Percentiles rank a stretch among this genome's conserved stretches.
Evolutionary conservation across 805 yeast species (phyloP).

Genomic region (Diddensiella caesifluorescens): DNA sequence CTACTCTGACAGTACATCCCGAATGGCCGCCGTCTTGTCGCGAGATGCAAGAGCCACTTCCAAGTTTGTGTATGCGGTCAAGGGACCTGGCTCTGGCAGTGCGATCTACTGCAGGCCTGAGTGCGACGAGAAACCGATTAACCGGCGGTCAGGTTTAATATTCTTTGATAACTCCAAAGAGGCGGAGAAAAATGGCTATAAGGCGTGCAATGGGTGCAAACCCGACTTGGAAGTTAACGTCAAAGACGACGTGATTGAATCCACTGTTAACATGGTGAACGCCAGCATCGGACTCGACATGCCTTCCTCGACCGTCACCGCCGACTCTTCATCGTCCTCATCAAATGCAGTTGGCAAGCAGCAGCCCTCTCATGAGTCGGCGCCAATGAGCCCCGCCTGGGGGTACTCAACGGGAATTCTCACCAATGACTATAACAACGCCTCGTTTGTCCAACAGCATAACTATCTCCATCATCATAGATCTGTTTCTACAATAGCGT

Average conservation of each 20-base stretch:
- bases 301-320: slow-evolving; percentile 22
- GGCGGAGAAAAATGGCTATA: slow-evolving; percentile 43
- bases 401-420: slow-evolving; percentile 18
- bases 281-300: slow-evolving; percentile 52
- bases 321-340: slow-evolving; percentile 21
- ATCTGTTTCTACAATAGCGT: slow-evolving; percentile 1
- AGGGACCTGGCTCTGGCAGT: slow-evolving; percentile 25
- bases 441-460: not conserved
- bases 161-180: slow-evolving; percentile 38
- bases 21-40: slow-evolving; percentile 14
- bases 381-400: slow-evolving; percentile 24
- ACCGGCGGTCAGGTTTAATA: slow-evolving; percentile 39
- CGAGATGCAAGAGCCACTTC: slow-evolving; percentile 59
- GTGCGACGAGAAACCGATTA: slow-evolving; percentile 37
- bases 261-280: slow-evolving; percentile 53
- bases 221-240: slow-evolving; percentile 36
- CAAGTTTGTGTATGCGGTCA: slow-evolving; percentile 45
- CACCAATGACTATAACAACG: not conserved
- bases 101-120: slow-evolving; percentile 60
- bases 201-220: slow-evolving; percentile 51
- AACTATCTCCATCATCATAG: slow-evolving; percentile 7
- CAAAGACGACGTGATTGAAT: slow-evolving; percentile 31
- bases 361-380: not conserved
- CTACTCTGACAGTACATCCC: too few species aligned
- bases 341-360: slow-evolving; percentile 17